A percentile compares a stretch with the other conserved stretches of the same genome.
Evolutionary conservation across 75 land plant genomes (phyloP).

Genomic region (Cryptomeria japonica): DNA sequence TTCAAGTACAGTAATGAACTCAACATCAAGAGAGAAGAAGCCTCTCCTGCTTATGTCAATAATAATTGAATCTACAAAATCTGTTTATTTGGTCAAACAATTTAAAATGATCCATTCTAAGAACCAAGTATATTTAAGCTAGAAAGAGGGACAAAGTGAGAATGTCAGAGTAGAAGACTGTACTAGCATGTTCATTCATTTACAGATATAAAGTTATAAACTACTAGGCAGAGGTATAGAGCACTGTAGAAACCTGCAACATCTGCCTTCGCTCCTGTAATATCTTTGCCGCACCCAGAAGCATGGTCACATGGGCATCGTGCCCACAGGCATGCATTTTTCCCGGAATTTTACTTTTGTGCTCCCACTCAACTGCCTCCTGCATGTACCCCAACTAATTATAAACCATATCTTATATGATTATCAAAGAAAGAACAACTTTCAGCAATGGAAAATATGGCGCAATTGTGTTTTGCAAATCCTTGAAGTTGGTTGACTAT

Average conservation of each 20-base stretch:
- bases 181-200: background rate
- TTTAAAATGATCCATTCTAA: background rate
- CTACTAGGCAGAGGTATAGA: background rate
- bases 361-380: conserved; percentile 79
- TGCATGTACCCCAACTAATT: conserved; percentile 11
- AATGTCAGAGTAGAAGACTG: background rate
- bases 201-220: background rate
- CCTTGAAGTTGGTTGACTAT: background rate
- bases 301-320: conserved; percentile 90
- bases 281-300: conserved; percentile 81
- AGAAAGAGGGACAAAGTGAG: background rate
- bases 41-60: background rate
- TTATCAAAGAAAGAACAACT: background rate
- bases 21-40: too few relatives aligned
- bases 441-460: background rate
- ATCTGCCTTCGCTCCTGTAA: conserved; percentile 34
- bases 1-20: too few relatives aligned
- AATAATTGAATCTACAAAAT: background rate
- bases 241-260: conserved; percentile 36
- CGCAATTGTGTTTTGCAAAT: background rate
- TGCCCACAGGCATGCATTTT: conserved; percentile 95
- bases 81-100: background rate
- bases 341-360: conserved; percentile 67
- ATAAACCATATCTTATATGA: background rate
- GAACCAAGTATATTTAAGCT: background rate